phyloP scores from a whole-genome alignment of 2,329 filamentous ascomycete species.

The Aspergillus phoenicis region DNA sequence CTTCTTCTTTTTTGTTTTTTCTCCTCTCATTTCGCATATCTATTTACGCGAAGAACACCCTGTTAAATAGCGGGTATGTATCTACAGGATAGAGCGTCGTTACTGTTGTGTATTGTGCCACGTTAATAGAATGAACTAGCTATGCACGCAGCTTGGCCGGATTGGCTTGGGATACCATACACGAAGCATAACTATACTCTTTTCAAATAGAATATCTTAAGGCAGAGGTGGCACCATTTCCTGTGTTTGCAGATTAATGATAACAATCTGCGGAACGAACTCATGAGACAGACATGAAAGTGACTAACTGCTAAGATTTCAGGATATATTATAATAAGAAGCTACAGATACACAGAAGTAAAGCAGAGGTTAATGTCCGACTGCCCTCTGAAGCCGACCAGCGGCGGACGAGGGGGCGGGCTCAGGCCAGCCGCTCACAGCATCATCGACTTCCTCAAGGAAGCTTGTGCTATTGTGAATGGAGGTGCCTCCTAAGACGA shows the following conservation, averaged over 20 bases:
- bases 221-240: not conserved
- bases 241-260: conserved; percentile 20
- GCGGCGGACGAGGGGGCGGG: conserved; percentile 61
- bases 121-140: too few relatives aligned
- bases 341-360: conserved; percentile 22
- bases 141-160: too few relatives aligned
- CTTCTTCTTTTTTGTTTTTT: not conserved
- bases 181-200: too few relatives aligned
- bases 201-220: not conserved
- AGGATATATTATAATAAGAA: not conserved
- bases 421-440: conserved; percentile 84
- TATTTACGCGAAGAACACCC: too few relatives aligned
- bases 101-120: too few relatives aligned
- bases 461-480: conserved; percentile 88
- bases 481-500: conserved; percentile 85
- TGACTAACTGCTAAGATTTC: not conserved
- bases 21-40: not conserved
- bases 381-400: conserved; percentile 63
- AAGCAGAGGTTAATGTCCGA: conserved; percentile 51
- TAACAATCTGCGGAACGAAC: too few relatives aligned
- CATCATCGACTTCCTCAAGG: conserved; percentile 87
- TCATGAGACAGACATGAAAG: conserved; percentile 18
- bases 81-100: too few relatives aligned
- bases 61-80: too few relatives aligned
- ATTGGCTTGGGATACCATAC: too few relatives aligned